Evolutionary conservation across 352 stramenopile species (phyloP).

Genomic region (Lagenidium giganteum): DNA sequence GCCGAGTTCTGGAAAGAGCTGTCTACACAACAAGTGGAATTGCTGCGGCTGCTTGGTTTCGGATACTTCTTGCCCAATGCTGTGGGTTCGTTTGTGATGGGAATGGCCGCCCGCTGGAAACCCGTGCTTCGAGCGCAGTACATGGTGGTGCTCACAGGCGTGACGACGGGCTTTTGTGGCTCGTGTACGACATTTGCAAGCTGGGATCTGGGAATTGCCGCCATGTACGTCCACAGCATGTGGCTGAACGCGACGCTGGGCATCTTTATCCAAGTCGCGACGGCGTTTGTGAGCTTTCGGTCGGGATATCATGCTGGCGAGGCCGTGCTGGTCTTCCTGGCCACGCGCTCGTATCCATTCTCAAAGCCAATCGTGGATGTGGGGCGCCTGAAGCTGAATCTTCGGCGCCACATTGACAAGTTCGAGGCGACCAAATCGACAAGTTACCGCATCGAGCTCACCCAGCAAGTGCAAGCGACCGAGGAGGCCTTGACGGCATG

Average conservation of each 20-base stretch:
- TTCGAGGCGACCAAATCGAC: conserved; percentile 41
- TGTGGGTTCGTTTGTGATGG: conserved; percentile 65
- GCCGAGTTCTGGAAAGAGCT: conserved; percentile 37
- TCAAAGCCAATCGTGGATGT: conserved; percentile 41
- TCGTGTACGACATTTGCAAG: conserved; percentile 63
- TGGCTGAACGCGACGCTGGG: conserved; percentile 47
- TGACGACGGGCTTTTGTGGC: conserved; percentile 69
- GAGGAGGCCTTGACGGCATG: conserved; percentile 34
- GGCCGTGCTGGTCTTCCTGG: conserved; percentile 34
- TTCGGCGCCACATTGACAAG: conserved; percentile 38
- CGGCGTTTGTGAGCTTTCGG: conserved; percentile 35
- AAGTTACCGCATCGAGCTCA: conserved; percentile 35
- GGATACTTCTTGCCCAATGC: conserved; percentile 53
- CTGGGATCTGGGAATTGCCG: conserved; percentile 42
- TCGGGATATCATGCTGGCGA: conserved; percentile 37
- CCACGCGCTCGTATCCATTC: conserved; percentile 34
- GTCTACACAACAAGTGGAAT: conserved; percentile 26
- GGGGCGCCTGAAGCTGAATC: conserved; percentile 40
- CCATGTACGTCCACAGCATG: conserved; percentile 40
- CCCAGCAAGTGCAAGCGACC: conserved; percentile 31
- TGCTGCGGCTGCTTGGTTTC: conserved; percentile 48
- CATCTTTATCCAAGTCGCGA: conserved; percentile 40
- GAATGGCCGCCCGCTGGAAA: conserved; percentile 31
- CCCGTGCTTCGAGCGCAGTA: conserved; percentile 41
- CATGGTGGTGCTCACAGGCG: conserved; percentile 35